Base-by-base conservation (phyloP, 352 stramenopile genomes). In the Globisporangium emineosum region DNA sequence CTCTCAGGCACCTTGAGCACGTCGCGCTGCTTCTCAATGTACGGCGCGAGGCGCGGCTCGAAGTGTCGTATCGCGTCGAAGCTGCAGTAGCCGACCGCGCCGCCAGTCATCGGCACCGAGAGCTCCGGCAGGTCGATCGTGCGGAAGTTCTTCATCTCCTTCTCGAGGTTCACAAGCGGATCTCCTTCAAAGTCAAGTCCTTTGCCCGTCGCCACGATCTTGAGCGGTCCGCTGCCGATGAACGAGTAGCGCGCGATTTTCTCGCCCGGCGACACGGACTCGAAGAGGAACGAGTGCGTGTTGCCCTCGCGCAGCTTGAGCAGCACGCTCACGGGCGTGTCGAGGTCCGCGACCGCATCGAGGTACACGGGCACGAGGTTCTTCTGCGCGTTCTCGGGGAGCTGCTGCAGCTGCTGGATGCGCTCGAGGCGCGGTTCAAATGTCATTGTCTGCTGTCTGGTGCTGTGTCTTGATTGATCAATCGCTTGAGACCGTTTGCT, bases 1-100 rank as follows among this genome's bases (percentile, higher is more conserved):
- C 86, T 94, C 72, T 96, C 89, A 17, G 89, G 89, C 21, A 95
- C 82, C 32, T 89, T 64, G 17, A 96, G 67, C 61, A 94, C 78
- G 63, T 96, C 87, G 51, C 75, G 78, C 63, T 96, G 89, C 8
- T 70, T 68, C 27, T 85, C 83, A 37, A 96, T 76, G 59, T 82
- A 92, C 2, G 87, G 86, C 47, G 83, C 86, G 33, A 95, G 78
- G 65, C 80, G 89, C 43, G 86, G 87, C 55, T 96, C 89, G 69
- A 96, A 96, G 74, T 96, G 86, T 37, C 86, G 86, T 37, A 96
- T 93, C 23, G 86, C 85, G 60, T 96, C 89, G 60, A 95, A 96
- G 70, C 82, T 86, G 69, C 86, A 94, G 74, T 95, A 96, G 50
- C 89, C 89, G 50, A 96, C 84, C 19, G 89, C 89, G 50, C 89